These are phyloP conservation scores for Trifolium dubium DNA, from an alignment of 306 rosid genomes.

Conservation along the genomic window DNA sequence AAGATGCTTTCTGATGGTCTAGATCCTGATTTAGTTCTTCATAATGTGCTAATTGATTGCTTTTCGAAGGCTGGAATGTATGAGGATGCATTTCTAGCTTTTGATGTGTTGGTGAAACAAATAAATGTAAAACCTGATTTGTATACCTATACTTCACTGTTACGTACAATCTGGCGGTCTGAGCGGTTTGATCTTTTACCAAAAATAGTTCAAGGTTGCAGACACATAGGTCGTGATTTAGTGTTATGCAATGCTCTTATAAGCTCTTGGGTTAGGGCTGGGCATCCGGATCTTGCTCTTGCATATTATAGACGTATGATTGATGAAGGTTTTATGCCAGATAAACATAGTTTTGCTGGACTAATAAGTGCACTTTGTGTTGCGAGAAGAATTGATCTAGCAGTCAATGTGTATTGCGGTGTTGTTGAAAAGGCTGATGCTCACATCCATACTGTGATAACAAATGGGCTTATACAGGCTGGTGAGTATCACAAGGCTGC, in stretches of 20 bases:
- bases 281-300: constrained; percentile 51
- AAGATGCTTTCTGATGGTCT: constrained; percentile 49
- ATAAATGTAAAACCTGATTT: constrained; percentile 59
- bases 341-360: constrained; percentile 64
- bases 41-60: constrained; percentile 65
- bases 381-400: constrained; percentile 53
- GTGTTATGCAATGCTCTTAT: constrained; percentile 64
- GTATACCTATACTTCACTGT: constrained; percentile 41
- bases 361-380: constrained; percentile 64
- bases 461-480: constrained; percentile 56
- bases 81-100: constrained; percentile 55
- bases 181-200: constrained; percentile 55
- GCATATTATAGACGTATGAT: constrained; percentile 53
- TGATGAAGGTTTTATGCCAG: constrained; percentile 58
- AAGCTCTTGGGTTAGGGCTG: constrained; percentile 53
- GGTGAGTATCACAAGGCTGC: constrained; percentile 52
- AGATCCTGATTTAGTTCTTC: constrained; percentile 57
- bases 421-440: constrained; percentile 54
- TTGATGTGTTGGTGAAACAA: constrained; percentile 31
- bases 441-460: constrained; percentile 60
- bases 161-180: constrained; percentile 48
- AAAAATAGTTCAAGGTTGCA: constrained; percentile 40
- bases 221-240: constrained; percentile 55
- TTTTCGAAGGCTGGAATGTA: constrained; percentile 59
- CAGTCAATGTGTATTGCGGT: constrained; percentile 58